These are phyloP conservation scores for Gymnopilus dilepis DNA, from an alignment of 768 basidiomycete genomes.

Conservation along the genomic window DNA sequence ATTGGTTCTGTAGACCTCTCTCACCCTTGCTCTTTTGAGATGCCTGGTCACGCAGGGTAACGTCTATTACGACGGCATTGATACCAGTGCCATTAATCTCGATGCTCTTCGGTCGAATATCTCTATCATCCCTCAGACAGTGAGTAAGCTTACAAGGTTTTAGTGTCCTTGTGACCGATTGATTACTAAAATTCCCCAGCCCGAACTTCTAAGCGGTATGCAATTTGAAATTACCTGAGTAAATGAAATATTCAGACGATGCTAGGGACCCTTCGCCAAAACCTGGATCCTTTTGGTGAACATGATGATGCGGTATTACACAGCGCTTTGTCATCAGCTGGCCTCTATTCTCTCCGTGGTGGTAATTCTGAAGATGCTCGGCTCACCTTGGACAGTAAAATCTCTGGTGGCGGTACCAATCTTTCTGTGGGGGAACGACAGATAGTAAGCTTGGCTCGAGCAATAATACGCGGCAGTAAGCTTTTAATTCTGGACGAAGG, in stretches of 20 bases:
- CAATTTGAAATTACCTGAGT: neutral
- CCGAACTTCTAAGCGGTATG: constrained; percentile 35
- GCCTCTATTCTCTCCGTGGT: constrained; percentile 39
- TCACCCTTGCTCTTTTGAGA: constrained; percentile 55
- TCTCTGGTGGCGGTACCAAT: constrained; percentile 63
- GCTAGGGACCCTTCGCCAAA: constrained; percentile 56
- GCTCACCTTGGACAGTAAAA: constrained; percentile 48
- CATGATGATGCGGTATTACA: constrained; percentile 51
- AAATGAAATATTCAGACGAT: constrained; percentile 20
- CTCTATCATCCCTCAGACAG: constrained; percentile 58
- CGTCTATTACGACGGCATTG: constrained; percentile 56
- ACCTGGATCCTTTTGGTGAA: constrained; percentile 65
- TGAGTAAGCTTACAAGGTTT: constrained; percentile 19
- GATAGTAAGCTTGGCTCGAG: constrained; percentile 65
- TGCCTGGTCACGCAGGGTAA: constrained; percentile 57
- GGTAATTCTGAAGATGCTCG: constrained; percentile 47
- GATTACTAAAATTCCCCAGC: constrained; percentile 21
- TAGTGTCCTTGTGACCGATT: constrained; percentile 18
- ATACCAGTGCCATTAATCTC: constrained; percentile 52
- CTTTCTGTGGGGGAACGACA: constrained; percentile 79
- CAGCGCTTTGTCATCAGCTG: constrained; percentile 42
- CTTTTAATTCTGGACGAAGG: constrained; percentile 68
- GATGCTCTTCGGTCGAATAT: constrained; percentile 58
- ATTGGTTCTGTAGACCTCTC: constrained; percentile 27
- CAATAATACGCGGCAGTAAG: constrained; percentile 58